Evolutionary conservation across 1,284 basidiomycete species (phyloP), one percentile per base, ranked within the genome.

Genomic region (Apiotrichum veenhuisii): DNA sequence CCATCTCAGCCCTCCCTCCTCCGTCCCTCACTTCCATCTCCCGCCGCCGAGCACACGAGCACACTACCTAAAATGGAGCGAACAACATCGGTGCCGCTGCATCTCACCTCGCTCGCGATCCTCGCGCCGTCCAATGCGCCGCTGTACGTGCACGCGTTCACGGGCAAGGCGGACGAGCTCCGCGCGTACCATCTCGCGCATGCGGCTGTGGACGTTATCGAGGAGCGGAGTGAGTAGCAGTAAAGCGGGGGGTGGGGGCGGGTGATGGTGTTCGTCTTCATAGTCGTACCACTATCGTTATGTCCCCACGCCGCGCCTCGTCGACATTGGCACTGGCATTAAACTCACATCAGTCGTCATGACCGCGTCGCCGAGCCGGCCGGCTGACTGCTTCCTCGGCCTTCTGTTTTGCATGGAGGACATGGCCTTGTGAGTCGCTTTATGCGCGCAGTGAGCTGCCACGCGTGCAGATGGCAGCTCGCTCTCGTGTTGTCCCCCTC

Each of bases 391-490:
- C 18, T 76, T 73, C 48, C 67, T 77, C n/a, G 76, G 75, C 27
- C 55, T 77, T n/a, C 58, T 77, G 30, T 76, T 75, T 58, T 75
- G 72, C 54, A 76, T 77, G 73, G 76, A 77, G 57, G 76, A 77
- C 54, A 73, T 76, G 69, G 76, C 74, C 2, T 72, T 76, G 76
- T 77, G 59, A 55, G 74, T 70, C 12, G 15, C n/a, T n/a, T n/a
- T n/a, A n/a, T n/a, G 22, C 33, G 33, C 33, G 33, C 8, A 8
- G 8, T 34, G 33, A 34, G 33, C 33, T 34, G n/a, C 33, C n/a
- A 15, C 18, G 36, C 25, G n/a, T 12, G 30, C 34, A 17, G 34
- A 14, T 27, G 5, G 10, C 8, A 42, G 23, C 10, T 18, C 18
- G 37, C 37, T 14, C 14, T 38, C 37, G n/a, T n/a, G n/a, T n/a